Conservation (phyloP, 2,329 filamentous ascomycete genomes). For the Botrytis porri region DNA sequence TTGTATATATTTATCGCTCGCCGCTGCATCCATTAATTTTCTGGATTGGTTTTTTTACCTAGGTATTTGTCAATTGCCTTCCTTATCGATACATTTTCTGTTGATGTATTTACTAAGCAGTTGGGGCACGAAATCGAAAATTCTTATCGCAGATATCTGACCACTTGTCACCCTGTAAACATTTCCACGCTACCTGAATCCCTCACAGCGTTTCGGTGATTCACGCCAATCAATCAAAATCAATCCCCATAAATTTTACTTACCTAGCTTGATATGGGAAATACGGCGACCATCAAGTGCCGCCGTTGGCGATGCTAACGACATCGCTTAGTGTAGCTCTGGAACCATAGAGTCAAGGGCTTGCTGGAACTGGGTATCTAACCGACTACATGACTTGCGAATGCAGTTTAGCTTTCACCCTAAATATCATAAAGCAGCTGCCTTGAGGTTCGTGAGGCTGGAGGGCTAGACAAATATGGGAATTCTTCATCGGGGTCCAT, state of each 20-base stretch:
- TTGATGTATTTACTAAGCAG: neutral
- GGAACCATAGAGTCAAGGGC: slow-evolving; percentile 7
- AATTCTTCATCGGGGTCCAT: slow-evolving; percentile 7
- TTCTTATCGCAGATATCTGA: slow-evolving; percentile 1
- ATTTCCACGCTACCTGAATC: neutral
- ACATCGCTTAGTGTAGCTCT: slow-evolving; percentile 8
- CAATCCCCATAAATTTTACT: neutral
- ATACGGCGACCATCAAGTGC: slow-evolving; percentile 6
- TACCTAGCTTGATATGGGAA: neutral
- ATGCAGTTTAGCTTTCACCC: neutral
- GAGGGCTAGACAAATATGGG: neutral
- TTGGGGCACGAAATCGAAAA: neutral
- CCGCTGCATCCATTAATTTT: slow-evolving; percentile 9
- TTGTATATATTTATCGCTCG: slow-evolving; percentile 9
- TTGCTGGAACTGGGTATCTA: neutral
- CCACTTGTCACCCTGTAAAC: neutral
- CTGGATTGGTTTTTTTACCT: neutral
- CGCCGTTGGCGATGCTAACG: slow-evolving; percentile 6
- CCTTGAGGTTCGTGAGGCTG: neutral
- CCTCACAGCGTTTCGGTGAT: neutral
- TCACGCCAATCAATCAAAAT: neutral
- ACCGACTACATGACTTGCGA: slow-evolving; percentile 6
- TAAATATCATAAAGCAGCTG: neutral
- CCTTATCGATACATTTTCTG: neutral
- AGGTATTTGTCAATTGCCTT: neutral